Evolutionary conservation across 2,329 filamentous ascomycete species (phyloP).

Genomic region (Samsoniella hepiali): DNA sequence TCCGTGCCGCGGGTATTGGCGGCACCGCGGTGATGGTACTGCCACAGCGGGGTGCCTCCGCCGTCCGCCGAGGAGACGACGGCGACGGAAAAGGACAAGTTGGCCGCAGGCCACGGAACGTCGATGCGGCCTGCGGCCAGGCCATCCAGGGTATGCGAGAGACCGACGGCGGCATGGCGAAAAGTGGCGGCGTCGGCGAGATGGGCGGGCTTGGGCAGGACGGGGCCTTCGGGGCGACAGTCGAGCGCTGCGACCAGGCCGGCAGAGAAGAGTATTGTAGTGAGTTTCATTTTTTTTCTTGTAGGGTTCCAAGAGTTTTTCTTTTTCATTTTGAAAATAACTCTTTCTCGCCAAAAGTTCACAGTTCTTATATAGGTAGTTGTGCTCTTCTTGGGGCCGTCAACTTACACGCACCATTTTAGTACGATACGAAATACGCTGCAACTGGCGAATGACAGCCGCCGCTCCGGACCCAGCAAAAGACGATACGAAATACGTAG

Average conservation of each 20-base stretch:
- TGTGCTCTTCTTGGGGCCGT: neutral
- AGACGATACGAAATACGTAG: slow-evolving; percentile 9
- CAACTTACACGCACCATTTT: neutral
- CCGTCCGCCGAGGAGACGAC: slow-evolving; percentile 30
- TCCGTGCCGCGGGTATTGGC: slow-evolving; percentile 35
- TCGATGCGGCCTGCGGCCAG: slow-evolving; percentile 32
- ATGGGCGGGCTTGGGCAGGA: slow-evolving; percentile 29
- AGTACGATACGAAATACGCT: slow-evolving; percentile 4
- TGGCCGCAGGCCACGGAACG: slow-evolving; percentile 34
- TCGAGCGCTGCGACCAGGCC: slow-evolving; percentile 19
- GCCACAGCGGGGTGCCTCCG: slow-evolving; percentile 34
- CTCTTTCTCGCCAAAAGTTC: neutral
- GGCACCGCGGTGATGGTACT: slow-evolving; percentile 39
- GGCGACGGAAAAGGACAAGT: slow-evolving; percentile 39
- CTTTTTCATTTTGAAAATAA: neutral
- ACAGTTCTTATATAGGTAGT: neutral
- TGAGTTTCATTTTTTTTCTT: neutral
- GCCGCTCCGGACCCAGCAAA: neutral
- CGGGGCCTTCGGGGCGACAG: slow-evolving; percentile 25
- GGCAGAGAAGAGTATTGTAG: neutral
- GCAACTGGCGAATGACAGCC: neutral
- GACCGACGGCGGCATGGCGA: slow-evolving; percentile 27
- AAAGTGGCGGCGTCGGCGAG: slow-evolving; percentile 29
- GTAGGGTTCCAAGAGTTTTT: neutral
- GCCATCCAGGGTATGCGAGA: slow-evolving; percentile 30